phyloP scores from a whole-genome alignment of 345 rosid species.

The Dipteronia sinensis region DNA sequence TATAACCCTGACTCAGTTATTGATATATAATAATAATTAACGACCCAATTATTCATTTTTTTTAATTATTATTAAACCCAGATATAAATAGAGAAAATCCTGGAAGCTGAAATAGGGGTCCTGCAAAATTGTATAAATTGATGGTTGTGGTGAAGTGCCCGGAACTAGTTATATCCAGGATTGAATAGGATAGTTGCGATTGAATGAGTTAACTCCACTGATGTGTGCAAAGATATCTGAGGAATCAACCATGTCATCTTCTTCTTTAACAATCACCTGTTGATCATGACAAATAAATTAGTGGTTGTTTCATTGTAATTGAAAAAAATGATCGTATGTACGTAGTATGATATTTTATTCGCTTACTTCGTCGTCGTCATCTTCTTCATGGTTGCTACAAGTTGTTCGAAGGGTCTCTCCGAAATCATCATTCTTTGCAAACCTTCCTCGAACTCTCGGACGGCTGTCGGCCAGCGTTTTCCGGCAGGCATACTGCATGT shows the following conservation, averaged over 20 bases:
- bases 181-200: slow-evolving; percentile 78
- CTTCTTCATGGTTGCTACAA: slow-evolving; percentile 65
- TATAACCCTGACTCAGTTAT: slow-evolving; percentile 22
- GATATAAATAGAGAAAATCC: slow-evolving; percentile 13
- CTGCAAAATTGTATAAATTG: slow-evolving; percentile 32
- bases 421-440: slow-evolving; percentile 86
- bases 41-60: slow-evolving; percentile 21
- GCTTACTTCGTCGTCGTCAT: slow-evolving; percentile 78
- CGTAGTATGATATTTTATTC: not conserved
- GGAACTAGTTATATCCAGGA: slow-evolving; percentile 68
- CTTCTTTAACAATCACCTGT: slow-evolving; percentile 75
- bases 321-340: too few relatives aligned
- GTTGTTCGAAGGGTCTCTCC: slow-evolving; percentile 53
- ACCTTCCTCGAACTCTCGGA: slow-evolving; percentile 92
- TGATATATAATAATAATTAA: slow-evolving; percentile 15
- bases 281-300: too few relatives aligned
- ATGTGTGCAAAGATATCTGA: slow-evolving; percentile 84
- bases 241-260: slow-evolving; percentile 72
- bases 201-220: slow-evolving; percentile 83
- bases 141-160: not conserved
- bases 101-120: slow-evolving; percentile 32
- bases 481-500: slow-evolving; percentile 83
- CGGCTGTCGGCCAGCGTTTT: slow-evolving; percentile 93
- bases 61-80: not conserved
- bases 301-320: too few relatives aligned